Percentiles rank a stretch among this genome's conserved stretches.
phyloP scores from a whole-genome alignment of 768 basidiomycete species.

The Crucibulum laeve region DNA sequence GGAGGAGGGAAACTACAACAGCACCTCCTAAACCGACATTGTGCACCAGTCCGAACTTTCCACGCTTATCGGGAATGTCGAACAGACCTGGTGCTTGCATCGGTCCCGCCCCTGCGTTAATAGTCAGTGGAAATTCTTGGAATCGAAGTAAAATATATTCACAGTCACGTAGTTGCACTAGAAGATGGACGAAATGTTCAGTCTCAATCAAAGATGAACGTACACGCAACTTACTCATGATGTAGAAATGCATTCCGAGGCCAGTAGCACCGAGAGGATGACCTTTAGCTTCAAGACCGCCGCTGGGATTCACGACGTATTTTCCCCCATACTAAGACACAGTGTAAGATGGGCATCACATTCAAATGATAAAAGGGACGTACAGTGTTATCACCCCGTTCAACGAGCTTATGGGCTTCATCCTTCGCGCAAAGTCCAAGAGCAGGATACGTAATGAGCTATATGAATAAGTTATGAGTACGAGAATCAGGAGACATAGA shows the following conservation, averaged over 20 bases:
- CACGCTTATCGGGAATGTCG: constrained; percentile 53
- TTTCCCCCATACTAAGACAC: constrained; percentile 69
- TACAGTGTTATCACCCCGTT: constrained; percentile 76
- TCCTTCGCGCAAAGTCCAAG: constrained; percentile 65
- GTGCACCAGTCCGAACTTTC: constrained; percentile 79
- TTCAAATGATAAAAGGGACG: too few species aligned
- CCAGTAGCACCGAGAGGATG: constrained; percentile 84
- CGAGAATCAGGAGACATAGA: background rate
- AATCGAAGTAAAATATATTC: constrained; percentile 12
- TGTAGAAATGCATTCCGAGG: constrained; percentile 84
- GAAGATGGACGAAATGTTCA: constrained; percentile 2
- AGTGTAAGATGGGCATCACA: too few species aligned
- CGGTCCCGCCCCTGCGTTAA: constrained; percentile 65
- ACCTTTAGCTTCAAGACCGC: constrained; percentile 86
- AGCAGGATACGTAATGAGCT: constrained; percentile 82
- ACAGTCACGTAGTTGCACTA: constrained; percentile 78
- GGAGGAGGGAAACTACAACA: constrained; percentile 70
- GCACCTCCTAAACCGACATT: constrained; percentile 84
- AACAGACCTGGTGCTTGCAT: constrained; percentile 80
- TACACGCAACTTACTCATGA: constrained; percentile 50
- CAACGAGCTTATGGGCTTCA: constrained; percentile 71
- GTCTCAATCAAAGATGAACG: constrained; percentile 1
- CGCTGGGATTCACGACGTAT: constrained; percentile 81
- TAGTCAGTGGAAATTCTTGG: background rate
- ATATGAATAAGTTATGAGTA: background rate